Evolutionary conservation across 169 alveolate species (phyloP).

Genomic region (Cryptosporidium parvum): DNA sequence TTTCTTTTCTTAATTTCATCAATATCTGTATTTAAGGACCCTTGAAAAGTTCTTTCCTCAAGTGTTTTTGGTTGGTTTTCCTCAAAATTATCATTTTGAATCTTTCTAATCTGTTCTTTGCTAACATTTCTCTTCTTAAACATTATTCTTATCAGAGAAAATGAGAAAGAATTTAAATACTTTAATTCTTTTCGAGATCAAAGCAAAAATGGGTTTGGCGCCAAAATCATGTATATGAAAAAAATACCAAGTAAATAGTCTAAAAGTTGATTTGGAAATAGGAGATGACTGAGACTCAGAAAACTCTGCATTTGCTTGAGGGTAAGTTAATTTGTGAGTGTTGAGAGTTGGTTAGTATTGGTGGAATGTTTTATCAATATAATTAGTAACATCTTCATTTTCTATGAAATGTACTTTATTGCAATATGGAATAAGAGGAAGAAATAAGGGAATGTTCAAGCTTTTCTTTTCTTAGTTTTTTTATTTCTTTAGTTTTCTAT

Average conservation of each 20-base stretch:
- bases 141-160: constrained; percentile 3
- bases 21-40: constrained; percentile 40
- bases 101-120: constrained; percentile 12
- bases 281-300: constrained; percentile 64
- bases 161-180: neutral
- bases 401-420: neutral
- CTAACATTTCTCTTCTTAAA: constrained; percentile 46
- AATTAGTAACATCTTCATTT: neutral
- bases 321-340: constrained; percentile 18
- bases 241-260: neutral
- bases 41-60: neutral
- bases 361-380: neutral
- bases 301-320: constrained; percentile 42
- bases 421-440: neutral
- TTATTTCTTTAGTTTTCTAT: no score
- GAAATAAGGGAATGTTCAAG: no score
- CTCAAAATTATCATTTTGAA: neutral
- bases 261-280: neutral
- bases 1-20: neutral
- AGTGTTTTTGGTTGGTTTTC: neutral
- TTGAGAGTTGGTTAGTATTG: neutral
- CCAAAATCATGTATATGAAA: constrained; percentile 3
- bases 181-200: neutral
- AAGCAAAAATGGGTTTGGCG: neutral
- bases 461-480: no score